Conservation (phyloP, 2,329 filamentous ascomycete genomes). For the Fusarium luffae region DNA sequence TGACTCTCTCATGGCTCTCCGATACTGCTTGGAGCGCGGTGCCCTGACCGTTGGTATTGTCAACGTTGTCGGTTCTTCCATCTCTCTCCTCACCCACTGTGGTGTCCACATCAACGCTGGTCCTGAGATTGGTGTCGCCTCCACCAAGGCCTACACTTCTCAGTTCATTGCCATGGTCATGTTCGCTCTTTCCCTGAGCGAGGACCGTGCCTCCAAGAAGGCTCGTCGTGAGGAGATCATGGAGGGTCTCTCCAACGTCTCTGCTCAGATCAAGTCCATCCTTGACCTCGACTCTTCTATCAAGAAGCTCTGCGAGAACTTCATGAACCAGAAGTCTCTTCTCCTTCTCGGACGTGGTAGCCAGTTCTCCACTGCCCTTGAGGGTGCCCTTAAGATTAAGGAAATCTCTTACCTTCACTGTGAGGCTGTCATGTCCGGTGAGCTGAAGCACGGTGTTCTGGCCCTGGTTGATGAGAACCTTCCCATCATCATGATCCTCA, state of each 20-base stretch:
- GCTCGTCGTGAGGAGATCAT: conserved; percentile 95
- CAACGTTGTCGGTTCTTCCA: conserved; percentile 98
- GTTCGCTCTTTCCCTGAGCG: conserved; percentile 95
- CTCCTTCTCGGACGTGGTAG: conserved; percentile 93
- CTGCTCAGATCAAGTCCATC: conserved; percentile 90
- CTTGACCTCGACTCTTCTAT: conserved; percentile 92
- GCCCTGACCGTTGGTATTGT: conserved; percentile 98
- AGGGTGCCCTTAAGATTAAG: conserved; percentile 99
- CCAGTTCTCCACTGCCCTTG: conserved; percentile 96
- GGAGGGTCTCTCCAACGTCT: conserved; percentile 88
- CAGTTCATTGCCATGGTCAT: conserved; percentile 99
- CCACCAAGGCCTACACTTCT: conserved; percentile 98
- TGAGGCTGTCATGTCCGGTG: conserved; percentile 99
- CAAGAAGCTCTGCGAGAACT: conserved; percentile 91
- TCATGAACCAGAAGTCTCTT: conserved; percentile 97
- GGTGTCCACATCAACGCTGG: conserved; percentile 99
- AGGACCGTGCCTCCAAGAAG: conserved; percentile 95
- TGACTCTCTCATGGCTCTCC: conserved; percentile 94
- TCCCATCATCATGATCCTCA: conserved; percentile 99
- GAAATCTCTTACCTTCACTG: conserved; percentile 99
- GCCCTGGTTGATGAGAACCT: conserved; percentile 98
- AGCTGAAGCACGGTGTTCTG: conserved; percentile 98
- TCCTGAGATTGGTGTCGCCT: conserved; percentile 98
- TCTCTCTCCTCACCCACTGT: conserved; percentile 98
- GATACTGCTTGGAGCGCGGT: conserved; percentile 97